Base-by-base conservation (phyloP, 257 asterid genomes). In the Solanum etuberosum region DNA sequence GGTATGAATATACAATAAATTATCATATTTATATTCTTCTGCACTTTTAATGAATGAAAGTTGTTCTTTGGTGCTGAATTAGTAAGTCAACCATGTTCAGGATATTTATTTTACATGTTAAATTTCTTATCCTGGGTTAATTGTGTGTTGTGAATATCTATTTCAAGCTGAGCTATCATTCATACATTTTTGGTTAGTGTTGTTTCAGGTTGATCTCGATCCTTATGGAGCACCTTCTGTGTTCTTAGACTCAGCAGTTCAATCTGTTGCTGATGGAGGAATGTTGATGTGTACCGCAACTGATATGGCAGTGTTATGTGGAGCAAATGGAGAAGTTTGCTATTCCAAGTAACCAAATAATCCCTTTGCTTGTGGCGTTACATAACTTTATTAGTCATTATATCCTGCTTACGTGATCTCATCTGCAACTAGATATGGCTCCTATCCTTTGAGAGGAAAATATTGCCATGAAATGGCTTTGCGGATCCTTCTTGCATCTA, bases 281-380 rank as follows among this genome's bases (percentile, higher is more conserved):
- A 87, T 97, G 61, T 89, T 97, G 83, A 94, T 96, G 99, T 97
- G 99, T 86, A 97, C 99, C 1, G 99, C 99, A 83, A 97, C 99
- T 91, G 99, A 97, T 92, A 92, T 97, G 98, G 99, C 99, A 10
- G 98, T 97, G 88, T 97, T 97, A 51, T 97, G 99, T 91, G 99
- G 98, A 90, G 94, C 94, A 83, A 95, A 95, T 86, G 99, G 98
- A 15, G 99, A 97, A 93, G 99, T 95, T 89, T 96, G 99, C 99
- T 96, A 95, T 92, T 94, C 99, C 91, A 97, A 97, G 99, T 97
- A 96, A 92, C 95, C 87, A 87, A 84, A 65, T 57, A 76, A 76
- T 23, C 88, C 71, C 68, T 83, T 81, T 40, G 54, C 77, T 32
- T 67, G 34, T 63, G 16, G 86, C 70, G 21, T 18, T 31, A 67